phyloP scores from a whole-genome alignment of 2,329 filamentous ascomycete genomes.

The Alternaria brassicicola region DNA sequence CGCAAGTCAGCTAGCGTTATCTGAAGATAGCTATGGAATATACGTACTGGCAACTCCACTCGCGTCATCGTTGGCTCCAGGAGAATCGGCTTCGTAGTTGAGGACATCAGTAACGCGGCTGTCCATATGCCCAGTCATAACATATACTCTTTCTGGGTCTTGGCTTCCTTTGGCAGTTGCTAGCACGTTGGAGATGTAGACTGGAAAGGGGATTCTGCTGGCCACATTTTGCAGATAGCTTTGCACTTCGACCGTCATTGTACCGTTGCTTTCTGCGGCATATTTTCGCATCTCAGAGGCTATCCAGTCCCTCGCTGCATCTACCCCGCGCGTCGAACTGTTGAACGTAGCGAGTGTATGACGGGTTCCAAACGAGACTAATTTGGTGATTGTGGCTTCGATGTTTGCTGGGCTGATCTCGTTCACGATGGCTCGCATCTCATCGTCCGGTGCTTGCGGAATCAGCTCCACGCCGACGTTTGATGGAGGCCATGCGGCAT shows the following conservation, averaged over 20 bases:
- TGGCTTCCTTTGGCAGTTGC: constrained; percentile 57
- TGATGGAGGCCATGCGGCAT: constrained; percentile 52
- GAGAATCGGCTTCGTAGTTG: constrained; percentile 60
- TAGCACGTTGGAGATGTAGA: constrained; percentile 60
- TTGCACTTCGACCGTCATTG: constrained; percentile 58
- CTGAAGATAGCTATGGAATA: not conserved
- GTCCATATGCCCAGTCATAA: constrained; percentile 64
- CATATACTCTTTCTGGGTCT: constrained; percentile 58
- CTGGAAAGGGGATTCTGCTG: constrained; percentile 57
- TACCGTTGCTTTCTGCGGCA: constrained; percentile 57
- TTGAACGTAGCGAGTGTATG: constrained; percentile 63
- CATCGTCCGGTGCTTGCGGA: constrained; percentile 51
- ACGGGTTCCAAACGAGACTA: constrained; percentile 63
- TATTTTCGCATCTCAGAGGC: constrained; percentile 57
- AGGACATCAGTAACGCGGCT: constrained; percentile 58
- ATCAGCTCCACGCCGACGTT: constrained; percentile 46
- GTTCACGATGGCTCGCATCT: constrained; percentile 49
- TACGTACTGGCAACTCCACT: constrained; percentile 57
- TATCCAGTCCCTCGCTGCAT: constrained; percentile 64
- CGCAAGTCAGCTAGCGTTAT: constrained; percentile 9
- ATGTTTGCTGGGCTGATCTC: constrained; percentile 54
- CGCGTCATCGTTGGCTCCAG: constrained; percentile 65
- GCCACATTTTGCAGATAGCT: constrained; percentile 60
- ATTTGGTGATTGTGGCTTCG: constrained; percentile 58
- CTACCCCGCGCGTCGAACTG: constrained; percentile 59